Conservation (phyloP, 139 green algal species). For the Picochlorum sp. region DNA sequence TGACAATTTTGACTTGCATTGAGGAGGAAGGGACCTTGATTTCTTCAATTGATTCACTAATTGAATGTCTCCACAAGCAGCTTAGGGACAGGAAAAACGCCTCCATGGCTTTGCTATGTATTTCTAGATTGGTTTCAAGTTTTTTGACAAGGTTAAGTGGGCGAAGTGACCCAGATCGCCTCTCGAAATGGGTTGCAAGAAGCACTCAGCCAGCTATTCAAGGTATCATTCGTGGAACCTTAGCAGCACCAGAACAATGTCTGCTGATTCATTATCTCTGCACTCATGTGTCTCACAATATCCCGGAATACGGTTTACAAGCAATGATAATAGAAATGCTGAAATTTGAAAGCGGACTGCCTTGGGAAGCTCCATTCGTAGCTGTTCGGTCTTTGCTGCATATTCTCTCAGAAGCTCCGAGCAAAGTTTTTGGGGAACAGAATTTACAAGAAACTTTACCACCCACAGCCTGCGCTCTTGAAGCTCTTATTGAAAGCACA, state of each 20-base stretch:
- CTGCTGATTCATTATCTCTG: constrained; percentile 41
- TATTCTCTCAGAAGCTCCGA: constrained; percentile 22
- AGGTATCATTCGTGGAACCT: constrained; percentile 37
- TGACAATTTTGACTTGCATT: constrained; percentile 68
- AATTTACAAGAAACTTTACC: background rate
- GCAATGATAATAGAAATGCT: constrained; percentile 65
- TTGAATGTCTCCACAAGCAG: constrained; percentile 53
- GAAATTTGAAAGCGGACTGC: constrained; percentile 21
- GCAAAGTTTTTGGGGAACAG: constrained; percentile 3
- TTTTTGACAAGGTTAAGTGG: constrained; percentile 15
- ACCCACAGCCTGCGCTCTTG: background rate
- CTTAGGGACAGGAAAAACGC: constrained; percentile 26
- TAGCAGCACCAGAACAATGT: constrained; percentile 36
- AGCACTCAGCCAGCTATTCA: constrained; percentile 31
- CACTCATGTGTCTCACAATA: constrained; percentile 27
- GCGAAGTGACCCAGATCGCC: constrained; percentile 1
- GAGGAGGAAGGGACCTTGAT: constrained; percentile 38
- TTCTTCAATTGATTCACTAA: constrained; percentile 33
- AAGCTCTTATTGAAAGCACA: background rate
- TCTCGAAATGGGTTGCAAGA: constrained; percentile 42
- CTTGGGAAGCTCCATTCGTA: constrained; percentile 37
- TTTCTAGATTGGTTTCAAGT: constrained; percentile 15
- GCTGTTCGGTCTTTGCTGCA: constrained; percentile 43
- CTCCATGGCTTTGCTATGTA: constrained; percentile 18
- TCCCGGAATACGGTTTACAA: constrained; percentile 51